Evolutionary conservation across 495 filamentous ascomycete species (phyloP).

Genomic region (Penicillium maclennaniae): DNA sequence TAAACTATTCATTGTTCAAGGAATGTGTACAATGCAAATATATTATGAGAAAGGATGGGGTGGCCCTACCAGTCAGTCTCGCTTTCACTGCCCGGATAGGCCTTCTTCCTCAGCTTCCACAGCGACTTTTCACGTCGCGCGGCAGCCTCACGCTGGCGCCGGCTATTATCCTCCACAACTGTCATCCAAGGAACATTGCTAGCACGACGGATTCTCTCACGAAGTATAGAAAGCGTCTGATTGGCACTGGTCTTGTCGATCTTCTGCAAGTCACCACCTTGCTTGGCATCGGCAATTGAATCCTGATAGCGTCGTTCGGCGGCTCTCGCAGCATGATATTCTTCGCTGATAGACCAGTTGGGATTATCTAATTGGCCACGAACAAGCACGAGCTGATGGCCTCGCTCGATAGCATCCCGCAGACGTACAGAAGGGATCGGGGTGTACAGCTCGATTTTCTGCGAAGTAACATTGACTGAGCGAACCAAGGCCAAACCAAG

Average conservation of each 20-base stretch:
- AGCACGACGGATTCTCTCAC: slow-evolving; percentile 35
- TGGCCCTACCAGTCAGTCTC: slow-evolving; percentile 35
- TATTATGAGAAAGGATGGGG: neutral
- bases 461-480: slow-evolving; percentile 36
- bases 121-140: slow-evolving; percentile 34
- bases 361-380: slow-evolving; percentile 51
- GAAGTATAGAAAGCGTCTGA: slow-evolving; percentile 23
- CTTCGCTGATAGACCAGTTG: slow-evolving; percentile 48
- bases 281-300: slow-evolving; percentile 21
- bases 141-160: slow-evolving; percentile 28
- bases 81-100: slow-evolving; percentile 40
- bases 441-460: slow-evolving; percentile 44
- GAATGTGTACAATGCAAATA: neutral
- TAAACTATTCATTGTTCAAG: no score
- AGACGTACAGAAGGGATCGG: slow-evolving; percentile 40
- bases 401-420: slow-evolving; percentile 29
- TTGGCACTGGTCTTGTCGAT: slow-evolving; percentile 15
- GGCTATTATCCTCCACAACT: slow-evolving; percentile 39
- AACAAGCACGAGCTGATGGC: slow-evolving; percentile 46
- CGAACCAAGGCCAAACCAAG: slow-evolving; percentile 53
- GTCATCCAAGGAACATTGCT: slow-evolving; percentile 47
- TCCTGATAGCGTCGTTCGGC: slow-evolving; percentile 34
- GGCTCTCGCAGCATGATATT: slow-evolving; percentile 40
- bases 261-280: slow-evolving; percentile 10
- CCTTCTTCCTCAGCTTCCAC: slow-evolving; percentile 48